Conservation (phyloP, 2,329 filamentous ascomycete genomes). For the Neonectria neomacrospora region DNA sequence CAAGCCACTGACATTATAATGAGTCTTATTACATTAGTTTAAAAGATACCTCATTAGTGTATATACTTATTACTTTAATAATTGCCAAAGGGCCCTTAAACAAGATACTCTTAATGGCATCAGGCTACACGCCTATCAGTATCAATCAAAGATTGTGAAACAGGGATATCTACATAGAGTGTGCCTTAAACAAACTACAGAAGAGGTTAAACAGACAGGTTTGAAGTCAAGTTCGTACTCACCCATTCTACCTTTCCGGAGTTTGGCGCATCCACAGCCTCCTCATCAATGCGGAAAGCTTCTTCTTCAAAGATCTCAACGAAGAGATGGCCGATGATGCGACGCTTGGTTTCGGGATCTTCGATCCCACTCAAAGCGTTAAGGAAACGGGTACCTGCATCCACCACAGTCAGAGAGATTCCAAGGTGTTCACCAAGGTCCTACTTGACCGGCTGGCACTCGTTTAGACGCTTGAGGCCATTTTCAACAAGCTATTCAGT, state of each 20-base stretch:
- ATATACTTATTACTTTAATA: slow-evolving; percentile 54
- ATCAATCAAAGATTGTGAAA: no score
- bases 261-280: slow-evolving; percentile 71
- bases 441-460: slow-evolving; percentile 82
- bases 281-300: slow-evolving; percentile 75
- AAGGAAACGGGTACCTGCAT: slow-evolving; percentile 83
- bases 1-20: slow-evolving; percentile 40
- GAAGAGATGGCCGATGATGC: slow-evolving; percentile 80
- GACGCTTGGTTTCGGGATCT: slow-evolving; percentile 87
- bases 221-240: no score
- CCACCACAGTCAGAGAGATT: slow-evolving; percentile 89
- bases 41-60: slow-evolving; percentile 1
- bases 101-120: slow-evolving; percentile 41
- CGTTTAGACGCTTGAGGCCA: slow-evolving; percentile 86
- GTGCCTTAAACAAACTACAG: background rate
- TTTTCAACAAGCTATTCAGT: slow-evolving; percentile 76
- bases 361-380: slow-evolving; percentile 76
- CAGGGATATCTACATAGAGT: background rate
- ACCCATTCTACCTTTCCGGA: slow-evolving; percentile 81
- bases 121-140: no score
- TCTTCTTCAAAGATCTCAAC: slow-evolving; percentile 77
- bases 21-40: slow-evolving; percentile 21
- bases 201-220: no score
- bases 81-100: slow-evolving; percentile 62
- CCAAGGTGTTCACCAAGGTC: slow-evolving; percentile 81